Evolutionary conservation across 306 rosid genomes (phyloP).

Genomic region (Dicorynia guianensis): DNA sequence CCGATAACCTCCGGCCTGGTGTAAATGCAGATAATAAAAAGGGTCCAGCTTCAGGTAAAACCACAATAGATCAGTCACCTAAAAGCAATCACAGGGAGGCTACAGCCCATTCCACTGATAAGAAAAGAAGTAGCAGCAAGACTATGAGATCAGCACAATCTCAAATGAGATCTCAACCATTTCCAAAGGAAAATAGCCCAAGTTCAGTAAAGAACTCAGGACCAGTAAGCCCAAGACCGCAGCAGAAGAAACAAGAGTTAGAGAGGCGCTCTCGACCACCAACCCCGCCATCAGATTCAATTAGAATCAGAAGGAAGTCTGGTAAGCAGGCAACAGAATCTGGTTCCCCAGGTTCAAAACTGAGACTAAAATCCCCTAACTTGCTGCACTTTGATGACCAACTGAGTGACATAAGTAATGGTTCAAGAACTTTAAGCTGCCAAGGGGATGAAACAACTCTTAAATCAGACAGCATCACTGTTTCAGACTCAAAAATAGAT

Average conservation of each 20-base stretch:
- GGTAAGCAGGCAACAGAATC: slow-evolving; percentile 54
- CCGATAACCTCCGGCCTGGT: slow-evolving; percentile 43
- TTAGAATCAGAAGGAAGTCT: slow-evolving; percentile 60
- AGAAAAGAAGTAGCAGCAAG: slow-evolving; percentile 53
- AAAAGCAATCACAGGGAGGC: slow-evolving; percentile 49
- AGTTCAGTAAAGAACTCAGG: slow-evolving; percentile 59
- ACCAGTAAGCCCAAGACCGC: slow-evolving; percentile 74
- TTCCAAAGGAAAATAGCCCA: slow-evolving; percentile 42
- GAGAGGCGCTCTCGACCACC: slow-evolving; percentile 67
- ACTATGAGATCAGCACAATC: slow-evolving; percentile 52
- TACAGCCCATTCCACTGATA: slow-evolving; percentile 54
- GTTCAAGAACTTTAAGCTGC: slow-evolving; percentile 58
- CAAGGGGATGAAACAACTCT: slow-evolving; percentile 62
- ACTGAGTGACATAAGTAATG: slow-evolving; percentile 68
- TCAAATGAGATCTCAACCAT: slow-evolving; percentile 51
- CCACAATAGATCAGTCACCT: slow-evolving; percentile 50
- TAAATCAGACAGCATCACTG: slow-evolving; percentile 48
- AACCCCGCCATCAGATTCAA: slow-evolving; percentile 61
- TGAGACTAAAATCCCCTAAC: slow-evolving; percentile 52
- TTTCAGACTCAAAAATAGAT: slow-evolving; percentile 49
- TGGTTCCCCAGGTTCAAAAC: slow-evolving; percentile 54
- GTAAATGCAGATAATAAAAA: slow-evolving; percentile 46
- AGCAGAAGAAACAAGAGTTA: slow-evolving; percentile 64
- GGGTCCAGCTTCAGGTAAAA: slow-evolving; percentile 41
- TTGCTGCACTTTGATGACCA: slow-evolving; percentile 59